A percentile compares a stretch with the other conserved stretches of the same genome.
phyloP scores from a whole-genome alignment of 768 basidiomycete species.

The Boletus sp. region DNA sequence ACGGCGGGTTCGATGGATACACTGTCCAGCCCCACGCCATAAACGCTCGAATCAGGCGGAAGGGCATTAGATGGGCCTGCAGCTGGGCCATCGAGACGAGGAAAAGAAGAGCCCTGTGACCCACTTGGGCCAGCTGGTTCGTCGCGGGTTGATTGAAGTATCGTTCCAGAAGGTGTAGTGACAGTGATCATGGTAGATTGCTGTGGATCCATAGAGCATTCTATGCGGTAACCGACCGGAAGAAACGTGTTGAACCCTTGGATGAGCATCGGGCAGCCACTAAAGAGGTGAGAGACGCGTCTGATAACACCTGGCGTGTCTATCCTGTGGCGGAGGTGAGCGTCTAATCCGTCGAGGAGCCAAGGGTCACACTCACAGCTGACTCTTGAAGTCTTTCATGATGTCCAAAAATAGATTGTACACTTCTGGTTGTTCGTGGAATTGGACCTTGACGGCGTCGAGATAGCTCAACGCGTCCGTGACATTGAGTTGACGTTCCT shows the following conservation, averaged over 20 bases:
- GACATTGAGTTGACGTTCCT: conserved; percentile 52
- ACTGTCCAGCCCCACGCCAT: conserved; percentile 35
- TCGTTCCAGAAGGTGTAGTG: conserved; percentile 69
- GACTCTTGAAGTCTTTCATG: conserved; percentile 76
- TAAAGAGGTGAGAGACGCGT: conserved; percentile 90
- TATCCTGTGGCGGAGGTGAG: conserved; percentile 52
- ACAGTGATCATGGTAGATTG: conserved; percentile 69
- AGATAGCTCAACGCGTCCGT: conserved; percentile 61
- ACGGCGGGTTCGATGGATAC: conserved; percentile 74
- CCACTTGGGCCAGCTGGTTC: conserved; percentile 38
- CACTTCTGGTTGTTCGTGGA: conserved; percentile 55
- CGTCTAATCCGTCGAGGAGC: neutral
- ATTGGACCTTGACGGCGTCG: conserved; percentile 61
- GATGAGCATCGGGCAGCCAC: conserved; percentile 85
- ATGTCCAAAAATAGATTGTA: conserved; percentile 65
- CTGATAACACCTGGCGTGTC: conserved; percentile 97
- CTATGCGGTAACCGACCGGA: conserved; percentile 91
- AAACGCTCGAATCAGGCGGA: conserved; percentile 22
- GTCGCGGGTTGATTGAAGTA: conserved; percentile 50
- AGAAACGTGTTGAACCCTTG: conserved; percentile 99
- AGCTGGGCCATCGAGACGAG: conserved; percentile 17
- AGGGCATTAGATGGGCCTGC: conserved; percentile 5
- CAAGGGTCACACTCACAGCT: conserved; percentile 38
- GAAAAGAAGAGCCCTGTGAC: conserved; percentile 37
- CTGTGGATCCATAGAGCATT: conserved; percentile 64